Conservation (phyloP, 805 yeast genomes). For the Kazachstania africana region DNA sequence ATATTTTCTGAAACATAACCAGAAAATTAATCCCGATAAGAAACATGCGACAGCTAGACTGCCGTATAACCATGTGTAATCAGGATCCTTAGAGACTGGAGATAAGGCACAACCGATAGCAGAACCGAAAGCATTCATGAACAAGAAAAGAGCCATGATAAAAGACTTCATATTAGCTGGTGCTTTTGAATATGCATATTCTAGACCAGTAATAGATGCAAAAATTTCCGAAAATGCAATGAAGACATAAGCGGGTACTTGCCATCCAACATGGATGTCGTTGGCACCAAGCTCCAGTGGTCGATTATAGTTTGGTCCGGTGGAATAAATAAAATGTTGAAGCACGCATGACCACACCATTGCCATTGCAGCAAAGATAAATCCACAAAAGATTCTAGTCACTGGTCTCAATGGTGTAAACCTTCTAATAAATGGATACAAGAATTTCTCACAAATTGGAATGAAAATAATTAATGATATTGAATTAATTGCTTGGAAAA, state of each 20-base stretch:
- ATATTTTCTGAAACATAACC: constrained; percentile 44
- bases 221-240: constrained; percentile 72
- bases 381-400: constrained; percentile 60
- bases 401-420: constrained; percentile 53
- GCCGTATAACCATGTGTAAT: constrained; percentile 56
- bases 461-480: constrained; percentile 66
- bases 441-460: constrained; percentile 52
- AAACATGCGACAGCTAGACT: constrained; percentile 51
- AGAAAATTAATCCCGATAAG: constrained; percentile 49
- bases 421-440: constrained; percentile 43
- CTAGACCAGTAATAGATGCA: constrained; percentile 72
- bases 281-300: constrained; percentile 33
- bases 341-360: constrained; percentile 70
- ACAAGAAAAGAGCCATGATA: constrained; percentile 43
- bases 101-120: constrained; percentile 66
- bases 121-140: constrained; percentile 68
- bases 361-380: constrained; percentile 49
- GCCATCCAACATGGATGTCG: constrained; percentile 54
- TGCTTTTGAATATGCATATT: constrained; percentile 76
- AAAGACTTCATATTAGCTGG: constrained; percentile 42
- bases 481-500: constrained; percentile 66
- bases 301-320: constrained; percentile 63
- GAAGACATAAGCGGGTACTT: constrained; percentile 55
- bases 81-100: constrained; percentile 56
- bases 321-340: constrained; percentile 54